Conservation (phyloP, 1,284 basidiomycete genomes). For the Erythrobasidium hasegawianum region DNA sequence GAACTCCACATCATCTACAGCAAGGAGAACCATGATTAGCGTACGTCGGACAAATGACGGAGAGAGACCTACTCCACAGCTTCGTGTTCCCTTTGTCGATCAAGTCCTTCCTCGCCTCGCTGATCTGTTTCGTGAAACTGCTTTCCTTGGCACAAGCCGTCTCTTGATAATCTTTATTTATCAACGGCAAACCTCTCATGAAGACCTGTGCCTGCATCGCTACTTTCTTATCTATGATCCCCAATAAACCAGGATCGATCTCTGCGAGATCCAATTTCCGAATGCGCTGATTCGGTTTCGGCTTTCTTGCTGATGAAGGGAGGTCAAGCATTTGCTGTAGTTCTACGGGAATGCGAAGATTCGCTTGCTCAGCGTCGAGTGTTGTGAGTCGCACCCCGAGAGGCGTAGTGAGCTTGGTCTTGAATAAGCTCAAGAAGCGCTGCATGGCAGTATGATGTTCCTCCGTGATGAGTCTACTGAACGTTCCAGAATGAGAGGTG, state of each 20-base stretch:
- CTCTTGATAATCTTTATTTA: constrained; percentile 11
- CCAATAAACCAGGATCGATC: constrained; percentile 45
- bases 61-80: not conserved
- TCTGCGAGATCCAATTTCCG: constrained; percentile 31
- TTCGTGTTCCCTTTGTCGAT: not conserved
- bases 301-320: not conserved
- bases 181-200: constrained; percentile 41
- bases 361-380: constrained; percentile 41
- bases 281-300: constrained; percentile 1
- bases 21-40: not conserved
- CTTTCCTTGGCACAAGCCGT: constrained; percentile 42
- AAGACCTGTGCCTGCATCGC: constrained; percentile 43
- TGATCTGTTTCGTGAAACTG: constrained; percentile 46
- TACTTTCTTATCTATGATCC: constrained; percentile 46
- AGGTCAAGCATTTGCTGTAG: constrained; percentile 10
- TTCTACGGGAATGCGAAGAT: constrained; percentile 21
- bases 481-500: constrained; percentile 45
- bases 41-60: too few relatives aligned
- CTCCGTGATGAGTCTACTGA: constrained; percentile 43
- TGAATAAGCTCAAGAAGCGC: constrained; percentile 39
- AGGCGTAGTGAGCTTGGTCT: constrained; percentile 5
- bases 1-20: constrained; percentile 21
- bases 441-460: constrained; percentile 44
- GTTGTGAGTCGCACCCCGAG: constrained; percentile 39
- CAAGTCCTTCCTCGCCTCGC: constrained; percentile 11